Base-by-base conservation (phyloP, 2,329 filamentous ascomycete genomes). In the Curvularia lunata region DNA sequence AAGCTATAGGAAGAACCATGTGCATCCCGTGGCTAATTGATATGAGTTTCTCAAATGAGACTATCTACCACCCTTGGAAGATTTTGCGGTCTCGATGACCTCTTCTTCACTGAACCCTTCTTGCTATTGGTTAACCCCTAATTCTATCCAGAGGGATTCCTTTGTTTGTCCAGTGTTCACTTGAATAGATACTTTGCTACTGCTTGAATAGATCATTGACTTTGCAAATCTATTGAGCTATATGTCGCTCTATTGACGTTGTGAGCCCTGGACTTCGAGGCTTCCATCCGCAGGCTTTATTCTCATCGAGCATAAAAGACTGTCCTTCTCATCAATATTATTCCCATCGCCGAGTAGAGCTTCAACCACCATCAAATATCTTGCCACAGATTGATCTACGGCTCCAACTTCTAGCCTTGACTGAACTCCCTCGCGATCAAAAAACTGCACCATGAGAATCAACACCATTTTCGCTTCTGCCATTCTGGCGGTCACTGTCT, bases 361-460 rank as follows among this genome's bases (percentile, higher is more conserved):
- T 55, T n/a, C 43, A 54, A 57, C 23, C 18, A 52, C 45, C 38
- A 46, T 61, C 48, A 54, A 52, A 42, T 21, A 56, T 55, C 48
- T 58, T 51, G 42, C 51, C 34, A 54, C 48, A 32, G 48, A 48
- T 59, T 51, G 48, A 52, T 50, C 54, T n/a, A 25, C 41, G 13
- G 46, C 47, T 55, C 58, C 52, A 41, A 52, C 46, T 53, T 55
- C 34, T 28, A 63, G 16, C 51, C 59, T 58, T 65, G 62, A 54
- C 62, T 69, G 49, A 57, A 68, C 54, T 56, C 62, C 52, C 50
- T 46, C 57, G 50, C 42, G 30, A 37, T 58, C 59, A 37, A 58
- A 49, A 49, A 49, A 52, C 47, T 47, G 65, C 71, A 78, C 56
- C 52, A 85, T 85, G 83, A 84, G 82, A 77, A 65, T 83, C 70